phyloP scores from a whole-genome alignment of 2,329 filamentous ascomycete species.

The Talaromyces sp. region DNA sequence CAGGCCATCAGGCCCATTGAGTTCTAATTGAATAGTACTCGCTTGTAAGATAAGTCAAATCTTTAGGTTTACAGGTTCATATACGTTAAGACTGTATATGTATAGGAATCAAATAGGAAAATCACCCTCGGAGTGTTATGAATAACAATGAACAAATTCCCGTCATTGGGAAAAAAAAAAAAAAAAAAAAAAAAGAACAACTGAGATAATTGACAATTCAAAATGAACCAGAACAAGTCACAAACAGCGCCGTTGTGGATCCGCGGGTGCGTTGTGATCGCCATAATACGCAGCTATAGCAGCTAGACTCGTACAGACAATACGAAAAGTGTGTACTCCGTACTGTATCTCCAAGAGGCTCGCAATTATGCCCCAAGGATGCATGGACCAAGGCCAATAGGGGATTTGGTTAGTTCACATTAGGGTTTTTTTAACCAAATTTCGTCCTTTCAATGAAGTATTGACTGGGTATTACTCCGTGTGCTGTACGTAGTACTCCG shows the following conservation, averaged over 20 bases:
- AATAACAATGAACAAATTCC: neutral
- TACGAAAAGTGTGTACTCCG: too few relatives aligned
- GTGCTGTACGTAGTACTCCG: too few relatives aligned
- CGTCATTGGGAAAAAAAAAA: neutral
- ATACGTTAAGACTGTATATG: neutral
- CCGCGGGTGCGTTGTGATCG: neutral
- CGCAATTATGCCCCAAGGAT: neutral
- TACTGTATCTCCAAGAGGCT: neutral
- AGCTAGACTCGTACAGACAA: neutral
- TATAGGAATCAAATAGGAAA: too few relatives aligned
- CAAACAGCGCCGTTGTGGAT: neutral
- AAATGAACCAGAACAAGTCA: neutral
- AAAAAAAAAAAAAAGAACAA: neutral
- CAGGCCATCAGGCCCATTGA: too few relatives aligned
- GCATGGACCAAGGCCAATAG: neutral
- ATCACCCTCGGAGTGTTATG: neutral
- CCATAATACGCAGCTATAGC: neutral
- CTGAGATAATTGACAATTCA: neutral
- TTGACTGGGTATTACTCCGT: too few relatives aligned
- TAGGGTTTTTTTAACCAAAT: too few relatives aligned
- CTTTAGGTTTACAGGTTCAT: neutral
- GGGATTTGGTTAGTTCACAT: neutral
- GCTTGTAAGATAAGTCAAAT: neutral
- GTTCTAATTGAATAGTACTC: neutral
- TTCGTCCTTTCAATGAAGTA: too few relatives aligned